Conservation (phyloP, 805 yeast genomes). For the Kregervanrija pseudodelftensis region DNA sequence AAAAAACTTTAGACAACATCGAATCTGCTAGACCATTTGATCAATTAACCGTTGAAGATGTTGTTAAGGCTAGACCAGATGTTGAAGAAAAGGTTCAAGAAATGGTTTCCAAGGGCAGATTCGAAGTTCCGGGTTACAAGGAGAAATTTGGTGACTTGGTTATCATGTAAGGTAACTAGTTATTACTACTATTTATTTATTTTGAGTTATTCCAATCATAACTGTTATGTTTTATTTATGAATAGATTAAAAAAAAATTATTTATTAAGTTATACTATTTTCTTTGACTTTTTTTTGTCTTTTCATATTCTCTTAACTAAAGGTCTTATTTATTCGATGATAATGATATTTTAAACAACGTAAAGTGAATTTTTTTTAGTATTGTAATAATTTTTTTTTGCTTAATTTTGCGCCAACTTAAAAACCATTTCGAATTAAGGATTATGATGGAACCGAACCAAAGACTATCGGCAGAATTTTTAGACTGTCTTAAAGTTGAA, state of each 20-base stretch:
- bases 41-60: conserved; percentile 92
- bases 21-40: conserved; percentile 97
- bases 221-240: conserved; percentile 5
- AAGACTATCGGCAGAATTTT: conserved; percentile 29
- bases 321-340: too few species aligned
- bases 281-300: too few species aligned
- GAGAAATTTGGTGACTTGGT: conserved; percentile 97
- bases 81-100: conserved; percentile 91
- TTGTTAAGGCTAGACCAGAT: conserved; percentile 94
- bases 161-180: conserved; percentile 54
- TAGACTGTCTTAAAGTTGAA: conserved; percentile 39
- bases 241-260: conserved; percentile 1
- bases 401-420: not conserved
- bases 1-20: conserved; percentile 85
- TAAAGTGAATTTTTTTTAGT: not conserved
- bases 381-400: not conserved
- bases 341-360: too few species aligned
- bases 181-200: conserved; percentile 8
- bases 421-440: not conserved
- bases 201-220: conserved; percentile 3
- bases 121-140: conserved; percentile 97
- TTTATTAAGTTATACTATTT: not conserved
- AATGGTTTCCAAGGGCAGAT: conserved; percentile 93
- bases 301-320: too few species aligned
- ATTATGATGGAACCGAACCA: conserved; percentile 9